phyloP scores from a whole-genome alignment of 1,139 yeast genomes.

The Geotrichum klebahnii region DNA sequence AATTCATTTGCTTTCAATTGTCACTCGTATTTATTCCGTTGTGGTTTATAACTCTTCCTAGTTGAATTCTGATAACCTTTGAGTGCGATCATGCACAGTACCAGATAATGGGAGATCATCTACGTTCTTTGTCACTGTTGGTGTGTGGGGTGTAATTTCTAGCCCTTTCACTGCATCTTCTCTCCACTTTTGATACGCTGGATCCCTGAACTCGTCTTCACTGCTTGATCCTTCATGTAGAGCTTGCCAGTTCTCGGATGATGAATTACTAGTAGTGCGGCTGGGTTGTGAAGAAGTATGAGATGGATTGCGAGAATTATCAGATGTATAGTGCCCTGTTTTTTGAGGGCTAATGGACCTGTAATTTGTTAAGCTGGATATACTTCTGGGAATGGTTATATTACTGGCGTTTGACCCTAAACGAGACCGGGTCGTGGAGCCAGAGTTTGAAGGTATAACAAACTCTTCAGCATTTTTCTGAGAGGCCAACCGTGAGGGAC shows the following conservation, averaged over 20 bases:
- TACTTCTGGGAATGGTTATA: neutral
- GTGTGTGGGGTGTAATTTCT: neutral
- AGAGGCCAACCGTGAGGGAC: neutral
- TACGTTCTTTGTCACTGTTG: neutral
- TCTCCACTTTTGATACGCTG: slow-evolving; percentile 6
- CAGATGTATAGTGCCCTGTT: neutral
- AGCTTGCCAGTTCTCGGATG: slow-evolving; percentile 4
- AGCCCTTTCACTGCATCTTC: neutral
- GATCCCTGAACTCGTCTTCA: slow-evolving; percentile 9
- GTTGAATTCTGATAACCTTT: slow-evolving; percentile 31
- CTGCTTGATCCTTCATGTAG: slow-evolving; percentile 2
- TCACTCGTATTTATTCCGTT: too few relatives aligned
- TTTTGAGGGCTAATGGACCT: neutral
- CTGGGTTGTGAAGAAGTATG: neutral
- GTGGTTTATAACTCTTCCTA: too few relatives aligned
- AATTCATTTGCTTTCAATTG: neutral
- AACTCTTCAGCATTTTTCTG: neutral
- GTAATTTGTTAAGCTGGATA: neutral
- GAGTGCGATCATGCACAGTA: slow-evolving; percentile 5
- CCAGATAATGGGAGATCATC: slow-evolving; percentile 4
- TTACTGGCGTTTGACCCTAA: neutral
- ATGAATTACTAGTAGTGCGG: neutral
- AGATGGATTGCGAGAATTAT: neutral
- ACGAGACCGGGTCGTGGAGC: neutral
- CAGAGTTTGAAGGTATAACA: neutral